Percentiles rank a stretch among this genome's conserved stretches.
Conservation (phyloP, 495 filamentous ascomycete species). For the Penicillium cataractarum region DNA sequence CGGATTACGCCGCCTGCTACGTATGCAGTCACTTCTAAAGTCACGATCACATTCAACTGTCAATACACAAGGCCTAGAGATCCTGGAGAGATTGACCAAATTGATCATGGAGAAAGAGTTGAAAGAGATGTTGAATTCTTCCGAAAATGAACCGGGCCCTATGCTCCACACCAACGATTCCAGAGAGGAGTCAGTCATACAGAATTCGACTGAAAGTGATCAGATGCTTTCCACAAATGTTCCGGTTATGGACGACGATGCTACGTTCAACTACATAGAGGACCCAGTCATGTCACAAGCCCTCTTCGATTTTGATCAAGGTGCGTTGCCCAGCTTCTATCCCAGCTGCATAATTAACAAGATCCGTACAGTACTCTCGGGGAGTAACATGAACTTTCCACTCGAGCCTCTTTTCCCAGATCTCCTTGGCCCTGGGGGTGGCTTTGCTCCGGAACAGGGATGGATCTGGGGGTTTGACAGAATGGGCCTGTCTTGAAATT, state of each 20-base stretch:
- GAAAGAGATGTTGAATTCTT: slow-evolving; percentile 37
- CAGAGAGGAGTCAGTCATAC: not conserved
- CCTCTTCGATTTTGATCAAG: slow-evolving; percentile 17
- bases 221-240: not conserved
- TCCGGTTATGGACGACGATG: not conserved
- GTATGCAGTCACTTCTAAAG: slow-evolving; percentile 28
- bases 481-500: not conserved
- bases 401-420: slow-evolving; percentile 9
- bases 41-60: slow-evolving; percentile 21
- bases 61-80: slow-evolving; percentile 30
- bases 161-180: not conserved
- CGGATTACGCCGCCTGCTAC: slow-evolving; percentile 26
- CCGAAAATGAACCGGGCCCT: not conserved
- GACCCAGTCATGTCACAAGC: slow-evolving; percentile 19
- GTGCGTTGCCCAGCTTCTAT: not conserved
- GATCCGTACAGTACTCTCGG: not conserved
- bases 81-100: slow-evolving; percentile 28
- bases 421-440: slow-evolving; percentile 2
- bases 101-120: slow-evolving; percentile 37
- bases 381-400: not conserved
- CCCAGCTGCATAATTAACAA: not conserved
- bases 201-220: not conserved
- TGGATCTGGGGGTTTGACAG: slow-evolving; percentile 24
- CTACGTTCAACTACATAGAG: slow-evolving; percentile 12
- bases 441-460: slow-evolving; percentile 19